Evolutionary conservation across 805 yeast genomes (phyloP).

Genomic region (Saccharomycopsis javanensis): DNA sequence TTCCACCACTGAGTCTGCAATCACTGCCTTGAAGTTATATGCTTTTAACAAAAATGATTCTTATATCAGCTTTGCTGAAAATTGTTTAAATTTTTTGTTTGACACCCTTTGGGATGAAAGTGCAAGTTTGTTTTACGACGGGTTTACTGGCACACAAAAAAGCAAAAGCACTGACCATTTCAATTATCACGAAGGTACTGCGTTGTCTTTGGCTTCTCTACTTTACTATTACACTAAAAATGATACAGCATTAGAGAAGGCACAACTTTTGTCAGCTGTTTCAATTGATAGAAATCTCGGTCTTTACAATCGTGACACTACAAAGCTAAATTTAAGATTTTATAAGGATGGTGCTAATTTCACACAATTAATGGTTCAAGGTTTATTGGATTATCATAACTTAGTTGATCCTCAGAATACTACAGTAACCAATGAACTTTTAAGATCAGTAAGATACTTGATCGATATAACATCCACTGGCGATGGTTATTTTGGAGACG

Average conservation of each 20-base stretch:
- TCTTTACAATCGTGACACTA: conserved; percentile 51
- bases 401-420: background rate
- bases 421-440: background rate
- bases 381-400: conserved; percentile 55
- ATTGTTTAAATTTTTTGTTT: conserved; percentile 50
- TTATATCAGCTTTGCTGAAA: conserved; percentile 42
- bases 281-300: conserved; percentile 47
- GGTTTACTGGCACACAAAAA: conserved; percentile 31
- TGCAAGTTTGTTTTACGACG: conserved; percentile 52
- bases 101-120: conserved; percentile 39
- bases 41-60: conserved; percentile 43
- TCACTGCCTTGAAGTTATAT: conserved; percentile 49
- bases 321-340: conserved; percentile 32
- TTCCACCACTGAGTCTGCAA: conserved; percentile 57
- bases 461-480: conserved; percentile 4
- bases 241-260: conserved; percentile 34
- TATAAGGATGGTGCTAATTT: conserved; percentile 59
- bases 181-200: conserved; percentile 60
- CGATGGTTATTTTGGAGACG: conserved; percentile 7
- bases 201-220: conserved; percentile 43
- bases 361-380: conserved; percentile 55
- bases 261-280: conserved; percentile 38
- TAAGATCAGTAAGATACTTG: conserved; percentile 2
- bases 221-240: conserved; percentile 43
- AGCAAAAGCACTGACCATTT: conserved; percentile 35